These are phyloP conservation scores for Fusarium clavum DNA, from an alignment of 2,329 filamentous ascomycete genomes.

Conservation along the genomic window DNA sequence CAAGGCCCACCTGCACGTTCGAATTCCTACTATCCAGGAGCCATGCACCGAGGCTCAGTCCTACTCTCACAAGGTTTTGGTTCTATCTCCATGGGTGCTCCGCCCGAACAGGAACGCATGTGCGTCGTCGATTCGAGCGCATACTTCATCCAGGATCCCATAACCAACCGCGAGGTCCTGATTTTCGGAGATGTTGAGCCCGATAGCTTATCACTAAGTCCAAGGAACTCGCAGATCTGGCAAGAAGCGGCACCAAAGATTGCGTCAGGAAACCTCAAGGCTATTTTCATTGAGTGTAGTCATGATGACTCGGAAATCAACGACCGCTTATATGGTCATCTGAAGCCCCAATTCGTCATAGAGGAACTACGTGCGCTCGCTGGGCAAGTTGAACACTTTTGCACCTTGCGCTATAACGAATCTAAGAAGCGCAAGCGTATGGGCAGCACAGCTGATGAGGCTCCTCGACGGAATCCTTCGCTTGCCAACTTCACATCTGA, in stretches of 20 bases:
- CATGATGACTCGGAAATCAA: constrained; percentile 85
- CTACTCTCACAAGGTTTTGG: constrained; percentile 50
- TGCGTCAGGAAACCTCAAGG: constrained; percentile 74
- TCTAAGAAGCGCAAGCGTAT: constrained; percentile 75
- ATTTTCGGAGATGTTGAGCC: constrained; percentile 98
- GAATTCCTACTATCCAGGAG: constrained; percentile 41
- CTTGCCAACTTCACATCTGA: constrained; percentile 49
- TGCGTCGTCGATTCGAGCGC: constrained; percentile 90
- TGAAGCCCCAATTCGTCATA: constrained; percentile 85
- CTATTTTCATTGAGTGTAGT: constrained; percentile 95
- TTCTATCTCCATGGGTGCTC: constrained; percentile 40
- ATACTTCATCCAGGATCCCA: constrained; percentile 87
- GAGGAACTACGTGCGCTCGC: constrained; percentile 82
- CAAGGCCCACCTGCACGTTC: constrained; percentile 45
- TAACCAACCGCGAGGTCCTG: constrained; percentile 80
- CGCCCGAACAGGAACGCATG: constrained; percentile 57
- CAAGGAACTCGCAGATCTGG: constrained; percentile 88
- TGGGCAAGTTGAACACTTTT: constrained; percentile 68
- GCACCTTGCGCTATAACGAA: constrained; percentile 51
- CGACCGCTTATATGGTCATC: constrained; percentile 85
- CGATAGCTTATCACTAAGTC: constrained; percentile 83
- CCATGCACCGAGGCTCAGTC: constrained; percentile 42
- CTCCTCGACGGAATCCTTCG: constrained; percentile 38
- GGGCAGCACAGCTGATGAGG: constrained; percentile 44
- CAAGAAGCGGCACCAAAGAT: constrained; percentile 89